Conservation (phyloP, 768 basidiomycete genomes). For the Tylopilus vinaceipallidus region DNA sequence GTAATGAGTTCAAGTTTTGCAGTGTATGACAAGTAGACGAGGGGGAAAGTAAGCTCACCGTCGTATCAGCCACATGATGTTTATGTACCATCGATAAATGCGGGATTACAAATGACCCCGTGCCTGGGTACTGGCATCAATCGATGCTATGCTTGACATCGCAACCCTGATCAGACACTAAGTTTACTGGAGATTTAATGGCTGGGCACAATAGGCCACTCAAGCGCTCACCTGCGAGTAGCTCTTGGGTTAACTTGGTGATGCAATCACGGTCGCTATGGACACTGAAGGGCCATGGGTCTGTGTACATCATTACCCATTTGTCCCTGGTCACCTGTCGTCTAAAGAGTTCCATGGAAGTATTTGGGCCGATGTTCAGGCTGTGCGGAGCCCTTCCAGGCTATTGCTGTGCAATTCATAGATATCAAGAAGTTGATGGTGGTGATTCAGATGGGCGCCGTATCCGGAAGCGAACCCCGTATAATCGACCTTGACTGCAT, state of each 20-base stretch:
- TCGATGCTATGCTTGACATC: constrained; percentile 2
- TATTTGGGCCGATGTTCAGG: not conserved
- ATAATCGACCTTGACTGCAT: no score
- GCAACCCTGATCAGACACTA: constrained; percentile 1
- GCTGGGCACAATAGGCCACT: not conserved
- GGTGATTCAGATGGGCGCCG: not conserved
- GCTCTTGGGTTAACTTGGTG: not conserved
- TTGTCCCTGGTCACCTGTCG: not conserved
- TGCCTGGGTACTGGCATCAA: constrained; percentile 10
- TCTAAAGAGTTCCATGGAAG: not conserved
- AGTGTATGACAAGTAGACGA: not conserved
- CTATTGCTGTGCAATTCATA: not conserved
- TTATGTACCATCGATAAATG: constrained; percentile 6
- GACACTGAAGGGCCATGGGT: not conserved
- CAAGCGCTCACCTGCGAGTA: not conserved
- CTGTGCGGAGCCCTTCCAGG: not conserved
- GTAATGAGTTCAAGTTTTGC: not conserved
- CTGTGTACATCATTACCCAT: not conserved
- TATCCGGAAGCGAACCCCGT: no score
- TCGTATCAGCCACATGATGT: no score
- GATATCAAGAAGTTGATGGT: not conserved
- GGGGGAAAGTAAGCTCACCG: not conserved
- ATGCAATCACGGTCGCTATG: not conserved
- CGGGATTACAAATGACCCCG: not conserved
- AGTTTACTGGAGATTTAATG: not conserved